Percentiles rank a stretch among this genome's conserved stretches.
These are phyloP conservation scores for Cladosporium sp. DNA, from an alignment of 2,329 filamentous ascomycete genomes.

Conservation along the genomic window DNA sequence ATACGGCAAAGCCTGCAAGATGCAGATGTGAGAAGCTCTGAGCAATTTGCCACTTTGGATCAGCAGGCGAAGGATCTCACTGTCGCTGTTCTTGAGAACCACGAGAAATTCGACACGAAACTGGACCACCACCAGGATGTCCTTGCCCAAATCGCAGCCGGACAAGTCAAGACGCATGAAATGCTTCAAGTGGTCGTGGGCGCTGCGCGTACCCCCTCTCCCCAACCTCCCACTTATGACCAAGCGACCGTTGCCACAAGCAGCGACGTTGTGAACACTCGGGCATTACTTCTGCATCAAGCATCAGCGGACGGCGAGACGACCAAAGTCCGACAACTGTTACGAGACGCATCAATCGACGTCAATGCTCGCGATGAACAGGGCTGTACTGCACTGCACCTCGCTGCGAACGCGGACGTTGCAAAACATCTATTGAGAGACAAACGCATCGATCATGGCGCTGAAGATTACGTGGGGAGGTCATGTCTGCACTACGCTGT, in stretches of 20 bases:
- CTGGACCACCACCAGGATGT: background rate
- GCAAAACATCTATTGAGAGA: background rate
- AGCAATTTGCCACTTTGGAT: background rate
- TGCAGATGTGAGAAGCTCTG: background rate
- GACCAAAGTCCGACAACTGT: background rate
- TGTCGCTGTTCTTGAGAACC: background rate
- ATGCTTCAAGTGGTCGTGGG: background rate
- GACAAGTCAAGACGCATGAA: background rate
- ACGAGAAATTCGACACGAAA: background rate
- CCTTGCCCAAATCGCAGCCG: background rate
- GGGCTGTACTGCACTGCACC: background rate
- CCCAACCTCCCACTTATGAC: background rate
- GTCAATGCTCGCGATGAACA: constrained; percentile 1
- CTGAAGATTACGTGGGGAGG: background rate
- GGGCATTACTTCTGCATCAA: background rate
- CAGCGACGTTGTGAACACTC: background rate
- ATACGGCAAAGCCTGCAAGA: background rate
- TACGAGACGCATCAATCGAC: background rate
- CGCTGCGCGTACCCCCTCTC: background rate
- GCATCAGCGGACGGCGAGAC: background rate
- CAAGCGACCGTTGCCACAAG: background rate
- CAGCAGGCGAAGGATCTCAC: background rate
- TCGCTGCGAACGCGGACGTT: background rate
- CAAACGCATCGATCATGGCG: background rate
- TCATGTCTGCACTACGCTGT: constrained; percentile 1